Base-by-base conservation (phyloP, 1,284 basidiomycete genomes). In the Ustilago loliicola region DNA sequence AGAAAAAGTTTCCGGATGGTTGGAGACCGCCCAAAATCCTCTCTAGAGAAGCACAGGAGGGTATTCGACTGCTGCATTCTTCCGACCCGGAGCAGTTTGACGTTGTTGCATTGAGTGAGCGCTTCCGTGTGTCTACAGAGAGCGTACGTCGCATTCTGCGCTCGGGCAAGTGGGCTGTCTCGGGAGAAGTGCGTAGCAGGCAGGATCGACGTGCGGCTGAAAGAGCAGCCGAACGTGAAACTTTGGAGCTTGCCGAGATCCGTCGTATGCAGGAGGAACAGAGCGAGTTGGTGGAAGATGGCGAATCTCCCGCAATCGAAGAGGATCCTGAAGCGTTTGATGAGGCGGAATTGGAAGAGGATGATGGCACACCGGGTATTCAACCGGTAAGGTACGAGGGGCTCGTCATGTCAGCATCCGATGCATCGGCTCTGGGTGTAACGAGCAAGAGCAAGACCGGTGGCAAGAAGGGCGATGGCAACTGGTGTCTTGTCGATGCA, bases 401-500 rank as follows among this genome's bases (percentile, higher is more conserved):
- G 5, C 61, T 85, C 21, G 81, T 82, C 47, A 70, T 68, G 52
- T 77, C 81, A 2, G 70, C 76, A 5, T 69, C 78, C 0, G 78
- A 83, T 48, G 66, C 69, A 23, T 68, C 71, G 13, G 64, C 72
- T 11, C 36, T 58, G 38, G 66, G 63, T 36, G 64, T 62, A 17
- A 74, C 54, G 40, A 63, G 27, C 61, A 78, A 66, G 60, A 64
- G 61, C 67, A 79, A 79, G 40, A 71, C 71, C 2, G 64, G 79
- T 13, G 69, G 66, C 21, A 77, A 77, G 60, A 75, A 82, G 51
- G 84, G 84, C 2, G 80, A 80, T 53, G 85, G 85, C 15, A 82
- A 86, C 30, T 86, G 85, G 85, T 82, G 80, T 48, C 71, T 85
- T 13, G 77, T 86, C 27, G 84, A 86, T 70, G 83, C 83, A 1